Evolutionary conservation across 257 asterid genomes (phyloP).

Genomic region (Jacaranda mimosifolia): DNA sequence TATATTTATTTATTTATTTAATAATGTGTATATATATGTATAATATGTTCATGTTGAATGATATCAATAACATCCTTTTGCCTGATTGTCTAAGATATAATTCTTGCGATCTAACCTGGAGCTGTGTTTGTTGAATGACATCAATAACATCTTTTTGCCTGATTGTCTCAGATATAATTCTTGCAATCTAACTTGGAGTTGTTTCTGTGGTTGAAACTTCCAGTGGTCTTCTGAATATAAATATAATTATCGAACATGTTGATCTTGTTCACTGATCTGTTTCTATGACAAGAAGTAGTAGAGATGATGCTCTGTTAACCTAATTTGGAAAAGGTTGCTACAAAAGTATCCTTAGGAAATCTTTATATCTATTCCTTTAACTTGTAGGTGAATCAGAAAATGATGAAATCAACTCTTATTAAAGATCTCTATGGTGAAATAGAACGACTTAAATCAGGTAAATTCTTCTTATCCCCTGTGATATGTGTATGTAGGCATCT

Average conservation of each 20-base stretch:
- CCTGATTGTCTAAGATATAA: conserved; percentile 5
- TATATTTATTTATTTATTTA: no score
- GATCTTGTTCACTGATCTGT: not conserved
- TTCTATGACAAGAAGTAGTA: conserved; percentile 23
- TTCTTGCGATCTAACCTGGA: not conserved
- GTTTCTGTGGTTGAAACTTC: not conserved
- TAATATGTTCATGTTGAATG: not conserved
- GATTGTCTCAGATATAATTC: conserved; percentile 1
- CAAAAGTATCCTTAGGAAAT: not conserved
- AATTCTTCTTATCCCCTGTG: conserved; percentile 4
- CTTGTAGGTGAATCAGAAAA: conserved; percentile 85
- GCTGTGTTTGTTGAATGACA: not conserved
- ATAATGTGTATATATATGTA: no score
- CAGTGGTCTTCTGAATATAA: not conserved
- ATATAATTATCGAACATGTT: not conserved
- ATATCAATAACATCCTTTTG: conserved; percentile 5
- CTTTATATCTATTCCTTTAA: conserved; percentile 5
- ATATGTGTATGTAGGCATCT: conserved; percentile 5
- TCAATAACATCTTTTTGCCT: conserved; percentile 8
- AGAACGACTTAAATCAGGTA: conserved; percentile 81
- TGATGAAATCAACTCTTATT: conserved; percentile 83
- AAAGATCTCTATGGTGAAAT: conserved; percentile 85
- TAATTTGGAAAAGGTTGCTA: not conserved
- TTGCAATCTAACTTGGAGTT: not conserved
- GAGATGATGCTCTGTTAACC: not conserved